Evolutionary conservation across 2,329 filamentous ascomycete genomes (phyloP).

Genomic region (Cercospora sp.): DNA sequence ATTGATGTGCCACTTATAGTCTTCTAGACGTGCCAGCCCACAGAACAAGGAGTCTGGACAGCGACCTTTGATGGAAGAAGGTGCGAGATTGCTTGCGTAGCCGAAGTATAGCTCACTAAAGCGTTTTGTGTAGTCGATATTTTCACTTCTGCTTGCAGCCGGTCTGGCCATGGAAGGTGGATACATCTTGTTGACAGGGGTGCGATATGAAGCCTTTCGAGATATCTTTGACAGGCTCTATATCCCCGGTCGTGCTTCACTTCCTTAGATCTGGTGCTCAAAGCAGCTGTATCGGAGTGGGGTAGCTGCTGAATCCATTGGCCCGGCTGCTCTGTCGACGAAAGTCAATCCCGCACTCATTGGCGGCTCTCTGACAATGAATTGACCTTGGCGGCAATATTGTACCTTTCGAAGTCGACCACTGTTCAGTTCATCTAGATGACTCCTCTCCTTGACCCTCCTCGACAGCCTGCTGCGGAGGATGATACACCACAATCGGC

Average conservation of each 20-base stretch:
- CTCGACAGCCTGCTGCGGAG: neutral
- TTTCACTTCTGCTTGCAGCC: neutral
- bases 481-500: slow-evolving; percentile 24
- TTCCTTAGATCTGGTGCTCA: neutral
- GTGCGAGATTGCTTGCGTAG: slow-evolving; percentile 18
- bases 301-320: neutral
- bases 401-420: neutral
- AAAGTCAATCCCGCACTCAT: neutral
- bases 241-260: neutral
- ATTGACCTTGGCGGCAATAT: neutral
- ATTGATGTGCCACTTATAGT: slow-evolving; percentile 65
- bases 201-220: neutral
- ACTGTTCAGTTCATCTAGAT: neutral
- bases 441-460: neutral
- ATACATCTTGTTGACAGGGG: neutral
- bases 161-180: neutral
- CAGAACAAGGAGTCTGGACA: slow-evolving; percentile 21
- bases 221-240: neutral
- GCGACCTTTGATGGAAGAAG: slow-evolving; percentile 15
- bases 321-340: neutral
- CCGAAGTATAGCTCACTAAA: slow-evolving; percentile 22
- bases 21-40: slow-evolving; percentile 52
- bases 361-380: neutral
- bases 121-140: slow-evolving; percentile 3
- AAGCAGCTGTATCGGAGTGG: neutral